phyloP scores from a whole-genome alignment of 257 asterid species.

The Nicotiana otophora region DNA sequence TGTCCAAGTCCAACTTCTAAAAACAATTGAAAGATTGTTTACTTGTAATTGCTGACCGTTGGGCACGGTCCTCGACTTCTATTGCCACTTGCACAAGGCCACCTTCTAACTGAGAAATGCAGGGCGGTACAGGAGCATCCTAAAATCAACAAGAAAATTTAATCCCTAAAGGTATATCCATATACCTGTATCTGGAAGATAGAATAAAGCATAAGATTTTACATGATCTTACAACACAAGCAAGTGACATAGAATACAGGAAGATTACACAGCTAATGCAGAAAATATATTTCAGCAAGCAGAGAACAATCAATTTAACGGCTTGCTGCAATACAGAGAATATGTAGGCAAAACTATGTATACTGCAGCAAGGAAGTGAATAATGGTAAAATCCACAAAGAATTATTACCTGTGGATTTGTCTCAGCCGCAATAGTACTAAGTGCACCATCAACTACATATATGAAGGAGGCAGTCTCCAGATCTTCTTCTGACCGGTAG shows the following conservation, averaged over 20 bases:
- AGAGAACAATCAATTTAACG: not conserved
- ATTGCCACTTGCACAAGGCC: constrained; percentile 99
- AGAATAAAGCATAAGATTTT: not conserved
- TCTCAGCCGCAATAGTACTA: constrained; percentile 95
- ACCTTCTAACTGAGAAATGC: constrained; percentile 95
- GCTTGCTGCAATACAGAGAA: not conserved
- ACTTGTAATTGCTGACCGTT: constrained; percentile 95
- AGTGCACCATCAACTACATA: constrained; percentile 96
- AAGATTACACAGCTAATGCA: constrained; percentile 9
- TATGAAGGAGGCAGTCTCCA: constrained; percentile 67
- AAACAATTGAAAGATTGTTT: constrained; percentile 13
- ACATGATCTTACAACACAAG: not conserved
- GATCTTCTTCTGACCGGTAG: constrained; percentile 88
- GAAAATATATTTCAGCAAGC: constrained; percentile 5
- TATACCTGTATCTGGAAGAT: not conserved
- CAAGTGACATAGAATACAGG: not conserved
- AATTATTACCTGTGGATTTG: constrained; percentile 79
- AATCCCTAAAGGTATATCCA: not conserved
- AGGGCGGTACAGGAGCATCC: constrained; percentile 99
- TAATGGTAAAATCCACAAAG: not conserved
- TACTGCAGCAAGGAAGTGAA: not conserved
- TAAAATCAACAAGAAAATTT: constrained; percentile 23
- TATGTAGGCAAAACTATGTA: not conserved
- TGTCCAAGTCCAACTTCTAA: constrained; percentile 6
- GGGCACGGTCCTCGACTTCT: constrained; percentile 98